Evolutionary conservation across 2,329 filamentous ascomycete genomes (phyloP), one percentile per base, ranked within the genome.

Genomic region (Colletotrichum lini): DNA sequence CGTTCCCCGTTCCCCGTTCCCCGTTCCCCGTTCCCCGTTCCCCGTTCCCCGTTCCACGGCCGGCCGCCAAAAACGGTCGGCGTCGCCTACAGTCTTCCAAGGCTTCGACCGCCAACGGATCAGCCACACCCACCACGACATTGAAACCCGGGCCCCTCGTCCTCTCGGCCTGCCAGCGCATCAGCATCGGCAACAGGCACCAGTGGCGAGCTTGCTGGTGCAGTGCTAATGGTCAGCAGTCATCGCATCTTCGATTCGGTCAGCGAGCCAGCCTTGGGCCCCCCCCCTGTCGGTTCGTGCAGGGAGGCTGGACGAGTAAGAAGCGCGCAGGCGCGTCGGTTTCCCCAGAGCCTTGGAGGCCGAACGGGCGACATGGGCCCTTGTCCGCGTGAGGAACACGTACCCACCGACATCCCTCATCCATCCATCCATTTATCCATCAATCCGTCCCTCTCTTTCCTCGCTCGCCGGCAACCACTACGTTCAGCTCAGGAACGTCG

Each of bases 291-390:
- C 57, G n/a, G 54, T 52, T 65, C 35, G 68, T 57, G 70, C 56
- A 70, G 66, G 70, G 70, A 66, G 70, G 70, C 35, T 72, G 70
- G 70, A 45, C 70, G 70, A 72, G 70, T 72, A 68, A 30, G 65
- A 68, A 56, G 68, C 65, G 50, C 68, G 68, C 68, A 67, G n/a
- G 42, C 38, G 57, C 30, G 30, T 30, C 30, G 30, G 30, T 30
- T 30, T 30, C 30, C 30, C 57, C 64, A 67, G 58, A 53, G 67
- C 26, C 50, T 65, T 45, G 38, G 50, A 67, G 58, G n/a, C 30
- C 42, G 7, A 47, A 47, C 18, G 40, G 42, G 59, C 8, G 65
- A 62, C 65, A 67, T 40, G 65, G 64, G 15, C 42, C 60, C 38
- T 30, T 47, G 60, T 30, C 49, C 15, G 18, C 21, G 26, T 47